Conservation (phyloP, 2,329 filamentous ascomycete genomes). For the Colletotrichum nymphaeae region DNA sequence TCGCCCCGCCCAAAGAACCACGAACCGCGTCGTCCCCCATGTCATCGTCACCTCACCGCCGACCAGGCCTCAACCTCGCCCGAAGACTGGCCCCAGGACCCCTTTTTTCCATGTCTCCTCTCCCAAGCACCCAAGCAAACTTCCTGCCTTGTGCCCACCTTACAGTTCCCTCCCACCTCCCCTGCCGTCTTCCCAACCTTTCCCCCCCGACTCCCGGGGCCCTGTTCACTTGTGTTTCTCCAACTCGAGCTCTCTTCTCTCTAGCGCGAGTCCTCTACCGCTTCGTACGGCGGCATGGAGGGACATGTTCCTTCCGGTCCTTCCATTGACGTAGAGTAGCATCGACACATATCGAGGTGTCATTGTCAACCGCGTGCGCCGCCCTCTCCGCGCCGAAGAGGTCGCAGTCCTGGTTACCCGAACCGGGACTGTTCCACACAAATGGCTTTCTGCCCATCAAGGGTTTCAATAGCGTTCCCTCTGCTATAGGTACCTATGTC, state of each 20-base stretch:
- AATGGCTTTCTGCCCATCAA: slow-evolving; percentile 15
- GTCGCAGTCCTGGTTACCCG: background rate
- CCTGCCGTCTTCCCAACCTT: background rate
- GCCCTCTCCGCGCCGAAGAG: background rate
- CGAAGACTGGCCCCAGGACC: background rate
- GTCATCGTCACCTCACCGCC: background rate
- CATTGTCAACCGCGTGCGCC: background rate
- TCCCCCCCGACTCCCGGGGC: background rate
- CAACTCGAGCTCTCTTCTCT: background rate
- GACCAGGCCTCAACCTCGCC: background rate
- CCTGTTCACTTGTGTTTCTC: background rate
- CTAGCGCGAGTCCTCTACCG: background rate
- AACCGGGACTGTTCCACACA: slow-evolving; percentile 7
- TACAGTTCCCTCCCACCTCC: background rate
- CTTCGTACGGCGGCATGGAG: no score
- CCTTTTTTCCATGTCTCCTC: background rate
- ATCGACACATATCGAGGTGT: background rate
- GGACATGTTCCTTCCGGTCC: no score
- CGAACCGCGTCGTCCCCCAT: background rate
- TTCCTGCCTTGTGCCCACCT: background rate
- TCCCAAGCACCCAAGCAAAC: background rate
- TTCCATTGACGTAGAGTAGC: background rate
- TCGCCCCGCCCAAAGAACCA: background rate
- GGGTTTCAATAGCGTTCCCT: slow-evolving; percentile 21
- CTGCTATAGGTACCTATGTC: background rate